Conservation (phyloP, 2,329 filamentous ascomycete genomes). For the Neonectria magnoliae region DNA sequence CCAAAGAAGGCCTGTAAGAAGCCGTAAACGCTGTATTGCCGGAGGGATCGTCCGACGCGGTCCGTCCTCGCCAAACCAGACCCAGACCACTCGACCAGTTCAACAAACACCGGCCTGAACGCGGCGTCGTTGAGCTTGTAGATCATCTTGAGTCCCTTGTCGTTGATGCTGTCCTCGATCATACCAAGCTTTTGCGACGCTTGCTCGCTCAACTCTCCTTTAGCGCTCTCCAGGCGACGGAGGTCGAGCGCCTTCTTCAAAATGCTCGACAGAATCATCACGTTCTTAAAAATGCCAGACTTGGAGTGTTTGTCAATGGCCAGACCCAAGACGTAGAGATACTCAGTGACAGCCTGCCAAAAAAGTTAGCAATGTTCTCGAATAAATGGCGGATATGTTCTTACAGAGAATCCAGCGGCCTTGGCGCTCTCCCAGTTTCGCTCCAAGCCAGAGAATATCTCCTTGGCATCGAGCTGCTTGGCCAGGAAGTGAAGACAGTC, state of each 20-base stretch:
- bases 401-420: slow-evolving; percentile 69
- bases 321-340: slow-evolving; percentile 73
- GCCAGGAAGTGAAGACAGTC: slow-evolving; percentile 80
- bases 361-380: slow-evolving; percentile 42
- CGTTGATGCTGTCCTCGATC: slow-evolving; percentile 73
- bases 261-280: slow-evolving; percentile 73
- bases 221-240: slow-evolving; percentile 64
- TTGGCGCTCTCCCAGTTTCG: slow-evolving; percentile 77
- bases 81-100: slow-evolving; percentile 84
- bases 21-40: slow-evolving; percentile 81
- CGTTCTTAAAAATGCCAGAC: slow-evolving; percentile 79
- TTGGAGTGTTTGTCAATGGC: slow-evolving; percentile 84
- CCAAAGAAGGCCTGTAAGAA: slow-evolving; percentile 85
- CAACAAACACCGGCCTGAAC: slow-evolving; percentile 90
- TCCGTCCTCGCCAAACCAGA: slow-evolving; percentile 71
- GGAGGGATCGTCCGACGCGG: slow-evolving; percentile 63
- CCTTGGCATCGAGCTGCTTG: slow-evolving; percentile 79
- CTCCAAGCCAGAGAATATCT: slow-evolving; percentile 78
- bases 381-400: slow-evolving; percentile 40
- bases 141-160: slow-evolving; percentile 85
- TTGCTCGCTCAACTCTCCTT: slow-evolving; percentile 58
- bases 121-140: slow-evolving; percentile 95
- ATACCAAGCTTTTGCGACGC: slow-evolving; percentile 60
- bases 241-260: slow-evolving; percentile 72
- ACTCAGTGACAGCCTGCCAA: slow-evolving; percentile 71